Evolutionary conservation across 768 basidiomycete genomes (phyloP).

Genomic region (Psilocybe subaeruginosa): DNA sequence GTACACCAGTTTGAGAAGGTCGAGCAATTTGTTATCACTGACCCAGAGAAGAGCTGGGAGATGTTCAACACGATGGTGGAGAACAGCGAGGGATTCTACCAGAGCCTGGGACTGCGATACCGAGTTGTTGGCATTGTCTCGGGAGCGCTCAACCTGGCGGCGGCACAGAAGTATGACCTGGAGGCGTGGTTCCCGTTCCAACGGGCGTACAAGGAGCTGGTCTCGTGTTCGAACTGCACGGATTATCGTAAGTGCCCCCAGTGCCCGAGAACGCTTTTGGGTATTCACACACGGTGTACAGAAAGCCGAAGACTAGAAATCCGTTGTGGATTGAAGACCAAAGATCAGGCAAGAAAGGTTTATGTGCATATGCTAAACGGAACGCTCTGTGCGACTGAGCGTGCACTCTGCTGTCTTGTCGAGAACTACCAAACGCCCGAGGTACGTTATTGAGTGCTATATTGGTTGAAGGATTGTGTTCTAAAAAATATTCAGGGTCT

Average conservation of each 20-base stretch:
- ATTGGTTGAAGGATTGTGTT: conserved; percentile 8
- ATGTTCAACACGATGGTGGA: conserved; percentile 91
- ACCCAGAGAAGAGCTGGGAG: conserved; percentile 93
- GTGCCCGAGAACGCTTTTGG: background rate
- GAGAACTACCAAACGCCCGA: conserved; percentile 98
- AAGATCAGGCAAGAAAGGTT: conserved; percentile 87
- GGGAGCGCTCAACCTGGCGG: conserved; percentile 95
- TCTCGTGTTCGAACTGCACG: conserved; percentile 97
- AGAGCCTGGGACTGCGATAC: conserved; percentile 92
- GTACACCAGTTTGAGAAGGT: conserved; percentile 99
- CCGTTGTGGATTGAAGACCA: conserved; percentile 87
- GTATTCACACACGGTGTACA: conserved; percentile 32
- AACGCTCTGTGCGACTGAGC: conserved; percentile 95
- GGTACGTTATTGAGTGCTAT: conserved; percentile 45
- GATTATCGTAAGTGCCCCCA: conserved; percentile 84
- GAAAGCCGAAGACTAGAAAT: conserved; percentile 94
- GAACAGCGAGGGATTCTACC: conserved; percentile 93
- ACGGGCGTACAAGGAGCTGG: conserved; percentile 93
- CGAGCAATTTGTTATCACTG: conserved; percentile 95
- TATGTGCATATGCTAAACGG: conserved; percentile 99
- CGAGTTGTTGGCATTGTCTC: conserved; percentile 94
- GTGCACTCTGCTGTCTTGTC: conserved; percentile 95
- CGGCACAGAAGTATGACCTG: conserved; percentile 95
- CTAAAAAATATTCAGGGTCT: conserved; percentile 66
- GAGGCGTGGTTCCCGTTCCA: conserved; percentile 99